A percentile compares a stretch with the other conserved stretches of the same genome.
Conservation (phyloP, 2,329 filamentous ascomycete species). For the Dactylellina sp. region DNA sequence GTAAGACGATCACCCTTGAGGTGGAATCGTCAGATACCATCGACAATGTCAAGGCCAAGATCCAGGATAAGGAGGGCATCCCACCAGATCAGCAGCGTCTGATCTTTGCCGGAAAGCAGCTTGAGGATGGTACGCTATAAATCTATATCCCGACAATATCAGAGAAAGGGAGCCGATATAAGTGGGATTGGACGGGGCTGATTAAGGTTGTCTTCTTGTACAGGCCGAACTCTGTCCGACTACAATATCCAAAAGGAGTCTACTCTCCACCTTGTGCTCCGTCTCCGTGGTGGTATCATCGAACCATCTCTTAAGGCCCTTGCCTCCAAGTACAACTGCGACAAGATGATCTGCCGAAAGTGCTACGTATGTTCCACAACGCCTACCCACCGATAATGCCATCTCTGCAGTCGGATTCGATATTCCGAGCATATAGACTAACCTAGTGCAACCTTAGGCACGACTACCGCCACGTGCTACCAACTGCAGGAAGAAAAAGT, state of each 20-base stretch:
- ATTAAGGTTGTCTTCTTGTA: conserved; percentile 18
- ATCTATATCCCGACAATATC: conserved; percentile 5
- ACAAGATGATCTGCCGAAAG: conserved; percentile 99
- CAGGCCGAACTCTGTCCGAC: conserved; percentile 87
- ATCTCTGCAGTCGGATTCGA: background rate
- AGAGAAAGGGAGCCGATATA: conserved; percentile 20
- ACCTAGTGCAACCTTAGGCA: conserved; percentile 64
- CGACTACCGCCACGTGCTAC: conserved; percentile 97
- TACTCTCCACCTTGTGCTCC: conserved; percentile 96
- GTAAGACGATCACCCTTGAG: conserved; percentile 99
- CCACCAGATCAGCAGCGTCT: conserved; percentile 97
- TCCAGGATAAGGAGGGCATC: conserved; percentile 99
- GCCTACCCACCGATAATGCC: background rate
- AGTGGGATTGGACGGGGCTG: conserved; percentile 5
- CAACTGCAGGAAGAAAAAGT: conserved; percentile 99
- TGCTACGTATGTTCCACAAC: conserved; percentile 79
- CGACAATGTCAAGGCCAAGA: conserved; percentile 99
- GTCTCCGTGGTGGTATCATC: conserved; percentile 98
- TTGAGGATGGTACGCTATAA: conserved; percentile 77
- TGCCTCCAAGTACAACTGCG: conserved; percentile 99
- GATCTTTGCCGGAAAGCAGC: conserved; percentile 99
- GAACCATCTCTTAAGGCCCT: conserved; percentile 99
- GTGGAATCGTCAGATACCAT: conserved; percentile 99
- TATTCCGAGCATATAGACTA: conserved; percentile 5
- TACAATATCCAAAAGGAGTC: conserved; percentile 99